phyloP scores from a whole-genome alignment of 2,329 filamentous ascomycete species.

The Erysiphe pulchra region DNA sequence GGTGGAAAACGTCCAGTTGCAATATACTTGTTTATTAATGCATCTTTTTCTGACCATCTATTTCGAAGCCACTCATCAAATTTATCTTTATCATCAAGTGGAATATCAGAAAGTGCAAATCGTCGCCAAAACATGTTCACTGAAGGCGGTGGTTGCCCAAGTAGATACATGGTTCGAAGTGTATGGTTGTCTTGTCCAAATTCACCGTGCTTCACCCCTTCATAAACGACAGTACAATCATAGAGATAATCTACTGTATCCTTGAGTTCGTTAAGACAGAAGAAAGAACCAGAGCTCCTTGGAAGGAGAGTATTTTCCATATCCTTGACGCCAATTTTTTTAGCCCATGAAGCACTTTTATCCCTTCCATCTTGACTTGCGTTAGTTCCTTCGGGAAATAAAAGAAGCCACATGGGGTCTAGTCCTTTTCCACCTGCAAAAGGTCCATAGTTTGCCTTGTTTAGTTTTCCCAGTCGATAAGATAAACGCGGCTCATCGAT shows the following conservation, averaged over 20 bases:
- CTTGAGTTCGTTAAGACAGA: conserved; percentile 51
- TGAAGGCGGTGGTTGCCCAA: conserved; percentile 72
- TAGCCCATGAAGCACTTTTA: conserved; percentile 50
- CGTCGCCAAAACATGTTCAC: conserved; percentile 94
- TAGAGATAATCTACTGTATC: conserved; percentile 61
- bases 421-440: conserved; percentile 25
- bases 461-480: conserved; percentile 45
- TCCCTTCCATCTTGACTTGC: conserved; percentile 41
- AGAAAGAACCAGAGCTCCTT: conserved; percentile 55
- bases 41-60: conserved; percentile 82
- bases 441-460: conserved; percentile 26
- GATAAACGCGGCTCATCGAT: conserved; percentile 53
- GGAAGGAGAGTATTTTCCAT: conserved; percentile 52
- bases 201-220: conserved; percentile 63
- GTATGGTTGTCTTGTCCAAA: conserved; percentile 86
- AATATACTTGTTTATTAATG: conserved; percentile 60
- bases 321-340: conserved; percentile 48
- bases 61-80: conserved; percentile 73
- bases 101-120: conserved; percentile 58
- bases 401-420: conserved; percentile 71
- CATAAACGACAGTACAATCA: conserved; percentile 87
- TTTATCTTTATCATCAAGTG: conserved; percentile 41
- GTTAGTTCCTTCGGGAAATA: conserved; percentile 78
- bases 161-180: conserved; percentile 62
- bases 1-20: conserved; percentile 53